Conservation (phyloP, 2,329 filamentous ascomycete species). For the Pseudopithomyces chartarum region DNA sequence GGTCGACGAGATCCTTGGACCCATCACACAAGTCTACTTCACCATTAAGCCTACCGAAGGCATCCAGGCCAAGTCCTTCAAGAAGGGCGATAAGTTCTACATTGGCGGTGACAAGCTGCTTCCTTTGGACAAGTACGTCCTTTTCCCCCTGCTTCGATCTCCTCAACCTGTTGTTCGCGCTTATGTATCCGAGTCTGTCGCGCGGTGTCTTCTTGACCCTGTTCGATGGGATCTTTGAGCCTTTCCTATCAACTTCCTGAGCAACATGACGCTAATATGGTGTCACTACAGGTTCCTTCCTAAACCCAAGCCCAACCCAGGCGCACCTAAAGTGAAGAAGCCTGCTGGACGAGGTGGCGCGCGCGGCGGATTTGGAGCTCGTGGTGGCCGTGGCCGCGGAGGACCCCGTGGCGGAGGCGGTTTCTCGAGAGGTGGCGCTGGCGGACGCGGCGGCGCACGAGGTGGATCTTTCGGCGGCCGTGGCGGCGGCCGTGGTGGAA, state of each 20-base stretch:
- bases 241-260: neutral
- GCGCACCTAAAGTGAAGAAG: constrained; percentile 72
- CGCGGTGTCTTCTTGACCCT: neutral
- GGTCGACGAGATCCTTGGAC: constrained; percentile 96
- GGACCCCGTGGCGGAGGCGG: constrained; percentile 60
- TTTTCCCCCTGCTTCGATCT: neutral
- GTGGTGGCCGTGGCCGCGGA: constrained; percentile 49
- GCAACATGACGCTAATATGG: constrained; percentile 15
- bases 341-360: constrained; percentile 68
- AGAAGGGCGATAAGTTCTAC: constrained; percentile 95
- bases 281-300: constrained; percentile 74
- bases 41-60: constrained; percentile 97
- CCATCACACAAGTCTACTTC: constrained; percentile 98
- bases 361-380: constrained; percentile 29
- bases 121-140: constrained; percentile 76
- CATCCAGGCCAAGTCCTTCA: constrained; percentile 93
- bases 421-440: constrained; percentile 42
- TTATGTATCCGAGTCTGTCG: neutral
- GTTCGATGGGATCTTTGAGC: neutral
- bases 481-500: constrained; percentile 42
- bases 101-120: constrained; percentile 94
- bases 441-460: constrained; percentile 25
- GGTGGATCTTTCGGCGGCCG: constrained; percentile 39
- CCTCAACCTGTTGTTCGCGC: no score
- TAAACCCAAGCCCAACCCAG: constrained; percentile 79